A percentile compares a stretch with the other conserved stretches of the same genome.
phyloP scores from a whole-genome alignment of 2,329 filamentous ascomycete species.

The Plectosphaerella sp. region DNA sequence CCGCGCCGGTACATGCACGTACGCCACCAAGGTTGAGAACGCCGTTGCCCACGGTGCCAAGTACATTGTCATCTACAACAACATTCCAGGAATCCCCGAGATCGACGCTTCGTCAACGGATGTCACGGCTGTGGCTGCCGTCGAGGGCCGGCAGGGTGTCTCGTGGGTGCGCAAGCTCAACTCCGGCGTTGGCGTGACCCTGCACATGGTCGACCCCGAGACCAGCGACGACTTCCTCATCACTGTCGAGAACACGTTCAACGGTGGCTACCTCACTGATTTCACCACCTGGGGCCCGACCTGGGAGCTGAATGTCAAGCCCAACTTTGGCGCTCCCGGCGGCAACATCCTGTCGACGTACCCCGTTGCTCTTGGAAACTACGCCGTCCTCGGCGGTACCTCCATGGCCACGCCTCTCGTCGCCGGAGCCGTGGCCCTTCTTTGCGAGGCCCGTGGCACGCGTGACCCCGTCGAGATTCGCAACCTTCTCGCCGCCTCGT shows the following conservation, averaged over 20 bases:
- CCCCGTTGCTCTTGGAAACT: slow-evolving; percentile 40
- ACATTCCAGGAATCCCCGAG: slow-evolving; percentile 27
- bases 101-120: slow-evolving; percentile 26
- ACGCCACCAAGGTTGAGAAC: slow-evolving; percentile 48
- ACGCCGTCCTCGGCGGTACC: slow-evolving; percentile 50
- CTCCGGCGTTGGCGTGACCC: slow-evolving; percentile 34
- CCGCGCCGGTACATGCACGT: slow-evolving; percentile 53
- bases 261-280: slow-evolving; percentile 46
- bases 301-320: slow-evolving; percentile 53
- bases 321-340: slow-evolving; percentile 51
- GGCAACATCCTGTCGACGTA: slow-evolving; percentile 56
- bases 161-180: slow-evolving; percentile 38
- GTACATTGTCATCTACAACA: slow-evolving; percentile 61
- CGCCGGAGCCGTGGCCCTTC: slow-evolving; percentile 50
- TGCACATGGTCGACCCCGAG: slow-evolving; percentile 37
- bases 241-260: slow-evolving; percentile 31
- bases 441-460: slow-evolving; percentile 46
- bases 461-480: slow-evolving; percentile 45
- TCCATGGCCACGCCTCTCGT: slow-evolving; percentile 57
- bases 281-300: slow-evolving; percentile 59
- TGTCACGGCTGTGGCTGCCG: slow-evolving; percentile 34
- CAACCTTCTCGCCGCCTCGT: slow-evolving; percentile 43
- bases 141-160: slow-evolving; percentile 33
- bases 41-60: slow-evolving; percentile 51
- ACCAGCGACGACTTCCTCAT: slow-evolving; percentile 29